Percentiles rank a stretch among this genome's conserved stretches.
These are phyloP conservation scores for Gossypium anomalum DNA, from an alignment of 345 rosid genomes.

Conservation along the genomic window DNA sequence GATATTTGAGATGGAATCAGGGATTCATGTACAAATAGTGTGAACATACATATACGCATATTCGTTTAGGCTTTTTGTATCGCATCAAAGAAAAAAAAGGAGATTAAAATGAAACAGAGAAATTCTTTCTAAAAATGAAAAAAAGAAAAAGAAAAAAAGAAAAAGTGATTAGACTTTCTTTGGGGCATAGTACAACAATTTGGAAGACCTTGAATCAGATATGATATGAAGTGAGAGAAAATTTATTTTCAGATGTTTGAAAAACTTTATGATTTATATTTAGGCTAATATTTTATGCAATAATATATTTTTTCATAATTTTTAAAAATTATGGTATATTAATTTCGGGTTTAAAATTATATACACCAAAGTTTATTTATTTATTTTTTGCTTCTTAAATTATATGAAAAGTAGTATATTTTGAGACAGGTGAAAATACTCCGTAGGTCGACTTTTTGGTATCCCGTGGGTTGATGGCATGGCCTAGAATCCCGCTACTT, in stretches of 20 bases:
- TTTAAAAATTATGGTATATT: too few relatives aligned
- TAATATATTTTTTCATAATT: too few relatives aligned
- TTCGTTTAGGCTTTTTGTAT: slow-evolving; percentile 7
- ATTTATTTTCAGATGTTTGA: too few relatives aligned
- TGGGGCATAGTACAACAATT: background rate
- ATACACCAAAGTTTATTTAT: too few relatives aligned
- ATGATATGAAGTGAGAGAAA: too few relatives aligned
- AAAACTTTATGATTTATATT: too few relatives aligned
- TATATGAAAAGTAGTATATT: background rate
- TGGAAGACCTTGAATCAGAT: slow-evolving; percentile 4
- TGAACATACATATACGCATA: background rate
- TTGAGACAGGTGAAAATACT: background rate
- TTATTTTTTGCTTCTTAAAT: too few relatives aligned
- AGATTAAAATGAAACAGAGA: background rate
- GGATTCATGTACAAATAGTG: background rate
- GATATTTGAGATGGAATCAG: background rate
- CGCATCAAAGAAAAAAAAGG: background rate
- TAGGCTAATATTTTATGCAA: too few relatives aligned
- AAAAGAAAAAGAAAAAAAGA: background rate
- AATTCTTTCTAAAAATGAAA: background rate
- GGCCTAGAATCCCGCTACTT: slow-evolving; percentile 23
- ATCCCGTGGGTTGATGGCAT: slow-evolving; percentile 23
- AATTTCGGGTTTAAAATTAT: too few relatives aligned
- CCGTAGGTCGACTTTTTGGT: slow-evolving; percentile 9
- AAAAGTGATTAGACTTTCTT: background rate